phyloP scores from a whole-genome alignment of 2,329 filamentous ascomycete genomes.

The Colletotrichum shisoi region DNA sequence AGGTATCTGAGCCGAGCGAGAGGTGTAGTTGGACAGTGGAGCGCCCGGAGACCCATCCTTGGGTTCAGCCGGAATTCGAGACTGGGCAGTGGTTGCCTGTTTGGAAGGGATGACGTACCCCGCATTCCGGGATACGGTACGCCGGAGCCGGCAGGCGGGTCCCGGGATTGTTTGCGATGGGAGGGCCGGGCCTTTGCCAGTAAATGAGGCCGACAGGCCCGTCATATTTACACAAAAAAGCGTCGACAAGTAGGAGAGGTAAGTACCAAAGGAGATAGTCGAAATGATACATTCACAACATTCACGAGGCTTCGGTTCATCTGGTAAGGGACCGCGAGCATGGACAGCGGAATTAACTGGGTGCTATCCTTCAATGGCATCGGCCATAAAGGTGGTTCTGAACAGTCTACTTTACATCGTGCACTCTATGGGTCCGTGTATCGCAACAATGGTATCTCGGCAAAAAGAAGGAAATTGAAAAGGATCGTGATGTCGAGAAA shows the following conservation, averaged over 20 bases:
- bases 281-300: not conserved
- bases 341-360: too few species aligned
- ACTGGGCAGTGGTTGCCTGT: conserved; percentile 27
- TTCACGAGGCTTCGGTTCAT: not conserved
- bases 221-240: not conserved
- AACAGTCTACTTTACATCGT: not conserved
- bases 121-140: conserved; percentile 21
- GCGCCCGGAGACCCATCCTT: not conserved
- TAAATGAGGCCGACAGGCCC: not conserved
- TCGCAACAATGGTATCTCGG: conserved; percentile 32
- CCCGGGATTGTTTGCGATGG: not conserved
- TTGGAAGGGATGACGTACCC: conserved; percentile 36
- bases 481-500: conserved; percentile 14
- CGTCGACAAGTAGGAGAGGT: not conserved
- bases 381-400: not conserved
- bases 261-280: too few species aligned
- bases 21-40: conserved; percentile 12
- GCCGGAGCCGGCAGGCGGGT: conserved; percentile 9
- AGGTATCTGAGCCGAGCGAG: not conserved
- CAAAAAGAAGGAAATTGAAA: not conserved
- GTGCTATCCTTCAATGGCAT: not conserved
- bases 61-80: conserved; percentile 8
- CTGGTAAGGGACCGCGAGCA: not conserved
- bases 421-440: not conserved
- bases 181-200: not conserved